Conservation (phyloP, 176 grass and related monocot species). For the Aegilops sharonensis region DNA sequence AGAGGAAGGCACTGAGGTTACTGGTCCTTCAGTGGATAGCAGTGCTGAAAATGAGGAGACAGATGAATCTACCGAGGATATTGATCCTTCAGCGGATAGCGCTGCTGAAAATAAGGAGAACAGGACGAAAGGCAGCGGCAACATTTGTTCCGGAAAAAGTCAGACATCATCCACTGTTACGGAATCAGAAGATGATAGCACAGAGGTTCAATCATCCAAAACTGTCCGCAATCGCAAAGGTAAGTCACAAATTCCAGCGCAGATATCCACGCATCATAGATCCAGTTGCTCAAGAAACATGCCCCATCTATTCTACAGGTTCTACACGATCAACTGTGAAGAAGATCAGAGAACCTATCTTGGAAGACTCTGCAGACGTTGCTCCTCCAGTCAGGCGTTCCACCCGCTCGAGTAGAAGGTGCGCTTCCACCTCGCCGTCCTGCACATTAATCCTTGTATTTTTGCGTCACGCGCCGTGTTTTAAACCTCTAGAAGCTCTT, state of each 20-base stretch:
- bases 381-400: constrained; percentile 28
- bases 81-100: constrained; percentile 50
- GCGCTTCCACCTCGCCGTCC: neutral
- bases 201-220: constrained; percentile 48
- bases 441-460: neutral
- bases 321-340: constrained; percentile 32
- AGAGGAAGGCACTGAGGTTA: constrained; percentile 48
- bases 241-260: constrained; percentile 9
- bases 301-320: constrained; percentile 31
- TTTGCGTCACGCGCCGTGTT: neutral
- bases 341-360: constrained; percentile 28
- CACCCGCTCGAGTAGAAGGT: constrained; percentile 56
- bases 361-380: constrained; percentile 43
- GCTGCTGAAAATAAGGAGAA: constrained; percentile 31
- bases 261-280: neutral
- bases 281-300: constrained; percentile 12
- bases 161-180: constrained; percentile 36
- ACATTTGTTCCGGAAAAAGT: constrained; percentile 42
- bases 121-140: constrained; percentile 29
- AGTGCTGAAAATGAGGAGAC: no score
- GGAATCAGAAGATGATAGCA: constrained; percentile 36
- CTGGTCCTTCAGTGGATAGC: constrained; percentile 49
- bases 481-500: neutral
- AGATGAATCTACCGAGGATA: constrained; percentile 16
- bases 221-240: constrained; percentile 47